These are phyloP conservation scores for Trematosphaeria pertusa DNA, from an alignment of 2,329 filamentous ascomycete genomes.

Conservation along the genomic window DNA sequence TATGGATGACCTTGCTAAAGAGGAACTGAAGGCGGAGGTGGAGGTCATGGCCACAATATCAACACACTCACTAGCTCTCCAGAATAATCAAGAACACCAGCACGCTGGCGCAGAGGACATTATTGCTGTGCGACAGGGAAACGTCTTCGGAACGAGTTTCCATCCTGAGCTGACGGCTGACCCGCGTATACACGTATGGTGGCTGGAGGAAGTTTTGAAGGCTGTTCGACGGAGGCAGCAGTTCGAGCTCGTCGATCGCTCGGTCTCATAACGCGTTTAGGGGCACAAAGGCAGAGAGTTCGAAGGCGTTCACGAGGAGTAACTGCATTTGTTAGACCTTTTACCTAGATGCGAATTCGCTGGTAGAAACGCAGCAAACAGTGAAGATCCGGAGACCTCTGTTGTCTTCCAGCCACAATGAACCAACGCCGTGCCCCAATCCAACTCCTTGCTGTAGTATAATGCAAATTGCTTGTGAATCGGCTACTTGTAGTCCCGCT, in stretches of 20 bases:
- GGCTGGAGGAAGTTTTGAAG: slow-evolving; percentile 73
- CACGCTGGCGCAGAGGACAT: slow-evolving; percentile 67
- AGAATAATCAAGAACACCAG: slow-evolving; percentile 56
- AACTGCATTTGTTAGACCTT: slow-evolving; percentile 16
- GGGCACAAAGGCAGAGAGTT: slow-evolving; percentile 21
- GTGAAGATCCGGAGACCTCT: not conserved
- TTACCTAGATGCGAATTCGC: slow-evolving; percentile 15
- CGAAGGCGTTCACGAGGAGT: not conserved
- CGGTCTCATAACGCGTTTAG: slow-evolving; percentile 15
- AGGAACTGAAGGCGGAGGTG: slow-evolving; percentile 57
- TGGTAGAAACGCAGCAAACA: not conserved
- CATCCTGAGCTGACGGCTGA: slow-evolving; percentile 93
- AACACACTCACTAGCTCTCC: slow-evolving; percentile 57
- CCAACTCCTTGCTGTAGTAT: too few species aligned
- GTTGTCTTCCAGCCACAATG: not conserved
- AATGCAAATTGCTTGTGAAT: too few species aligned
- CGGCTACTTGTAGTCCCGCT: too few species aligned
- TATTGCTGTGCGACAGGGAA: slow-evolving; percentile 86
- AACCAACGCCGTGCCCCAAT: not conserved
- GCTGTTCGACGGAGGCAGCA: slow-evolving; percentile 39
- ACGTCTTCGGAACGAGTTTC: slow-evolving; percentile 93
- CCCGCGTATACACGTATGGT: slow-evolving; percentile 90
- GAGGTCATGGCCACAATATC: slow-evolving; percentile 66
- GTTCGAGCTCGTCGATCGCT: slow-evolving; percentile 40
- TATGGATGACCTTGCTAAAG: slow-evolving; percentile 53